Evolutionary conservation across 768 basidiomycete species (phyloP).

Genomic region (Tephrocybe sp.): DNA sequence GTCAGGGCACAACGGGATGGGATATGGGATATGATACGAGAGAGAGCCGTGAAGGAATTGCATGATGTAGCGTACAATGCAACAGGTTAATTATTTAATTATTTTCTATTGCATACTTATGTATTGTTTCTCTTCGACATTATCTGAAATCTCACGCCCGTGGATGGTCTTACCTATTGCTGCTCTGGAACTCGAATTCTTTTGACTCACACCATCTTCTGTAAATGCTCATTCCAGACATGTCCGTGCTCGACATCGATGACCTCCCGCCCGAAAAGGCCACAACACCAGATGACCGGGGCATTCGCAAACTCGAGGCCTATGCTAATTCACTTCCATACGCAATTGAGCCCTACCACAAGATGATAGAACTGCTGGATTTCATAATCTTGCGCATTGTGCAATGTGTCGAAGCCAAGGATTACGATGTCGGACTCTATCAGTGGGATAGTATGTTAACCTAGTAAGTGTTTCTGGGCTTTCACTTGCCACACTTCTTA

Average conservation of each 20-base stretch:
- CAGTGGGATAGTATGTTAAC: conserved; percentile 81
- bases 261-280: conserved; percentile 25
- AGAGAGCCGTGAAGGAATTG: conserved; percentile 72
- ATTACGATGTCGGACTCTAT: conserved; percentile 77
- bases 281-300: conserved; percentile 38
- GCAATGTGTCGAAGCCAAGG: conserved; percentile 77
- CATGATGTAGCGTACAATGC: conserved; percentile 58
- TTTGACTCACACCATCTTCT: conserved; percentile 10
- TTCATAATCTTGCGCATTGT: conserved; percentile 66
- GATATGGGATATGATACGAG: conserved; percentile 77
- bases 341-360: conserved; percentile 70
- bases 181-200: not conserved
- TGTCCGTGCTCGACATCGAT: conserved; percentile 44
- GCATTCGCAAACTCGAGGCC: conserved; percentile 58
- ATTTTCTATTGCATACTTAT: not conserved
- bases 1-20: conserved; percentile 67
- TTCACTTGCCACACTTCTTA: conserved; percentile 9
- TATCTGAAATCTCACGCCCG: conserved; percentile 9
- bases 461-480: conserved; percentile 48
- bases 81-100: conserved; percentile 18
- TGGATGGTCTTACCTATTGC: not conserved
- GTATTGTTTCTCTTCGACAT: not conserved
- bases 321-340: conserved; percentile 75
- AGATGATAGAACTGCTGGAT: conserved; percentile 76
- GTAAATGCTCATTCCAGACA: conserved; percentile 45